Evolutionary conservation across 2,329 filamentous ascomycete genomes (phyloP), one percentile per base, ranked within the genome.

Genomic region (Trichophyton equinum): DNA sequence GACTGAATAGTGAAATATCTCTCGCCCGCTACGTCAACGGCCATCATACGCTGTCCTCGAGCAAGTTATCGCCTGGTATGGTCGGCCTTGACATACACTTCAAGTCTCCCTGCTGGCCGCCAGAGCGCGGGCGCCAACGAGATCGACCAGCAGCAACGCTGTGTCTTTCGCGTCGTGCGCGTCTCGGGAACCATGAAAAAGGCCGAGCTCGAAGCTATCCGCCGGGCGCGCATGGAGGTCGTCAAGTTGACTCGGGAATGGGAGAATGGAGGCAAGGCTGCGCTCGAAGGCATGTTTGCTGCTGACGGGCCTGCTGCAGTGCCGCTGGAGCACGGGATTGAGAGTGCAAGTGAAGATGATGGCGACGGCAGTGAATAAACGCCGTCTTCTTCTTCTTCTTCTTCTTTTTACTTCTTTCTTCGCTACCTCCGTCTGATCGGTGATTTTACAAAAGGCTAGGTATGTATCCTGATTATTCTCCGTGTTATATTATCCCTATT

Each of bases 181-280:
- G 89, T 96, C 13, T 94, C 89, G 65, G 94, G 92, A 15, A 99
- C 94, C 2, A 96, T 99, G 69, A 86, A 86, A 67, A 96, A 95
- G 74, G 87, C 85, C 1, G 91, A 97, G 74, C 86, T 95, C 71
- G 91, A 96, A 73, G 90, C 91, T 40, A 87, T 97, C 68, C 81
- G 85, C 3, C 81, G 89, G 63, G 89, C 90, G 47, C 85, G 87
- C 66, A 78, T 80, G 61, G 81, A 90, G 61, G 85, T 95, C 62
- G 77, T 88, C 49, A 81, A 84, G 33, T 85, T 87, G 59, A 82
- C 81, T 69, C 81, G 80, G 30, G 78, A 73, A 53, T 75, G 74
- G 69, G 75, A 72, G 66, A 74, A 67, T 62, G 76, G 70, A 13
- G 75, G 75, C 47, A 72, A 81, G 60, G 76, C 76, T 64, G 70